Base-by-base conservation (phyloP, 305 asterid genomes). In the Solanum hybrid region DNA sequence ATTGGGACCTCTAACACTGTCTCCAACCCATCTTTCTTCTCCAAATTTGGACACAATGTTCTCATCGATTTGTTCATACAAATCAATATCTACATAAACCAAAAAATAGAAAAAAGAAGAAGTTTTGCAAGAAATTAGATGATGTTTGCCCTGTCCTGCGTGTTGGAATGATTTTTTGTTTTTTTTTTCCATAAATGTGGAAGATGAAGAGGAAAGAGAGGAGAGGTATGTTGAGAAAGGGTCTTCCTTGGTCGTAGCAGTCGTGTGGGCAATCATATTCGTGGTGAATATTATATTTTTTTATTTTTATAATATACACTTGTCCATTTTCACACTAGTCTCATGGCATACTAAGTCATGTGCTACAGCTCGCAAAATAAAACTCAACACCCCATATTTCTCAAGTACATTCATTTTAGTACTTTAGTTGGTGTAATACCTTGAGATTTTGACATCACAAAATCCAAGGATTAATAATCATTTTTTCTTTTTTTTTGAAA, bases 1-100 rank as follows among this genome's bases (percentile, higher is more conserved):
- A 97, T 91, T 5, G 98, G 99, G 15, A 96, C 96, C 94, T 97
- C 99, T 89, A 97, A 92, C 60, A 97, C 96, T 75, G 98, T 97
- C 86, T 97, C 99, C 80, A 97, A 91, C 15, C 94, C 93, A n/a
- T 95, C 94, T 84, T 96, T 96, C 2, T 95, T 93, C 87, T 94
- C 96, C 88, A 92, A 95, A 91, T 96, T 97, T 4, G 98, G 99
- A 87, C 98, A 95, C 91, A 96, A 88, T 88, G 91, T 96, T 69
- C 99, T 80, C 98, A 97, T 95, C 10, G 93, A 56, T 56, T 79
- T 79, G 7, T 29, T 29, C n/a, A 29, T 29, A 29, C 10, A 27
- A 72, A 72, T 13, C 22, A 6, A 2, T 60, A 4, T 60, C 26
- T 19, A 60, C 12, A 15, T 51, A 51, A 51, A 51, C n/a, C 4